Evolutionary conservation across 495 filamentous ascomycete genomes (phyloP), one percentile per base, ranked within the genome.

Genomic region (Lophium mytilinum): DNA sequence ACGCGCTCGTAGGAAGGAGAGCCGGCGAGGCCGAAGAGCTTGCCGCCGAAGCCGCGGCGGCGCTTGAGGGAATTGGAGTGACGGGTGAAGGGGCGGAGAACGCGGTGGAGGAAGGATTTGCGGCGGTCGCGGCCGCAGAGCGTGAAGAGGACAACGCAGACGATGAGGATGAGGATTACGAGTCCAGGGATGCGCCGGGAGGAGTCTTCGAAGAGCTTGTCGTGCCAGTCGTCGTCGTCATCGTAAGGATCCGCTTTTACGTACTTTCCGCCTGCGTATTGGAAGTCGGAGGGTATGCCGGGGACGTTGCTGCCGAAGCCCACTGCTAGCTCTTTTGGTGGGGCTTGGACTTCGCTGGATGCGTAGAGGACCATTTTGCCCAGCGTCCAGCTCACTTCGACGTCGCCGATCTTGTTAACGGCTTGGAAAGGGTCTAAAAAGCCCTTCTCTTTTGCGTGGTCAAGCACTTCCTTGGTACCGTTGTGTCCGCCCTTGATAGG

Each of bases 311-410:
- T 86, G 41, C 93, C 93, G 66, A 97, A 97, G 1, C 93, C 93
- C 9, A 99, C 94, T 0, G 89, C 87, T 6, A 87, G 74, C 7
- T 74, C 70, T 48, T 83, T 76, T 33, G 78, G 72, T 1, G 73
- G 71, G 0, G 87, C 77, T 0, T 86, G 85, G 14, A 97, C 78
- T 69, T 96, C 89, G 6, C 88, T 90, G 7, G 93, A 83, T 0
- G 92, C 93, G 63, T 97, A 99, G 18, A 99, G 80, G n/a, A 97
- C 84, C 77, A 97, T 96, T 71, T 96, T 95, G 3, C 93, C 93
- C 0, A 99, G 74, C 0, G 93, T 97, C 93, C 93, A 99, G 73
- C 88, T 94, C n/a, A 99, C 88, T 73, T 99, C 93, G 12, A 88
- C 86, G 39, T 81, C 86, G 60, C 88, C 80, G 58, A 99, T 91